Conservation (phyloP, 495 filamentous ascomycete genomes). For the Astrothelium subdiscretum region DNA sequence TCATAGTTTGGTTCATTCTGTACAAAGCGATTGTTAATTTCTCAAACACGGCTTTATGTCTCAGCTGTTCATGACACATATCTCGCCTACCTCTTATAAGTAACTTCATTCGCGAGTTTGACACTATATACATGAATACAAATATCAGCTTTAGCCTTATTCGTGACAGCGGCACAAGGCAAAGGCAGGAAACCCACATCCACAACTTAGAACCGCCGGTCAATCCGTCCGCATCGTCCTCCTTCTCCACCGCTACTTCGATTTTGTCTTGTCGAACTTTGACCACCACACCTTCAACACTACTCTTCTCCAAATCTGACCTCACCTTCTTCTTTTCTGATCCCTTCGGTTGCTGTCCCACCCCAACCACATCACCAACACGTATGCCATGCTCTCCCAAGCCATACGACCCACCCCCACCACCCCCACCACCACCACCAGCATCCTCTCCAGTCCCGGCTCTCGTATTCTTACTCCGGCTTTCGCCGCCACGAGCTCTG, state of each 20-base stretch:
- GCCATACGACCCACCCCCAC: constrained; percentile 22
- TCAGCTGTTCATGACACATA: not conserved
- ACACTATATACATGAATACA: constrained; percentile 38
- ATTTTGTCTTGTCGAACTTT: constrained; percentile 47
- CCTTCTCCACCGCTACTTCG: constrained; percentile 60
- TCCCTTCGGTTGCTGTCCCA: constrained; percentile 61
- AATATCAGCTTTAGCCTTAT: not conserved
- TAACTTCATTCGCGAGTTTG: constrained; percentile 93
- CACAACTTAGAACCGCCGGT: constrained; percentile 41
- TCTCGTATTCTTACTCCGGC: constrained; percentile 3
- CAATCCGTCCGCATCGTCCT: constrained; percentile 46
- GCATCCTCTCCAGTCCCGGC: constrained; percentile 22
- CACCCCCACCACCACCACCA: constrained; percentile 8
- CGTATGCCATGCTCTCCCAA: constrained; percentile 75
- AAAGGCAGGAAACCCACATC: constrained; percentile 36
- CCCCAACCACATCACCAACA: constrained; percentile 74
- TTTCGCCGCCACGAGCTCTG: constrained; percentile 11
- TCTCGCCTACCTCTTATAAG: constrained; percentile 55
- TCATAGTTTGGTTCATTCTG: constrained; percentile 87
- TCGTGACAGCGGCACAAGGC: not conserved
- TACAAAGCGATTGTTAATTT: not conserved
- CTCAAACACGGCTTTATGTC: not conserved
- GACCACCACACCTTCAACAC: constrained; percentile 72
- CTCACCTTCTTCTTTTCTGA: constrained; percentile 63
- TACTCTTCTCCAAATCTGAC: constrained; percentile 47